phyloP scores from a whole-genome alignment of 2,329 filamentous ascomycete genomes.

The Chaetomium sp. region DNA sequence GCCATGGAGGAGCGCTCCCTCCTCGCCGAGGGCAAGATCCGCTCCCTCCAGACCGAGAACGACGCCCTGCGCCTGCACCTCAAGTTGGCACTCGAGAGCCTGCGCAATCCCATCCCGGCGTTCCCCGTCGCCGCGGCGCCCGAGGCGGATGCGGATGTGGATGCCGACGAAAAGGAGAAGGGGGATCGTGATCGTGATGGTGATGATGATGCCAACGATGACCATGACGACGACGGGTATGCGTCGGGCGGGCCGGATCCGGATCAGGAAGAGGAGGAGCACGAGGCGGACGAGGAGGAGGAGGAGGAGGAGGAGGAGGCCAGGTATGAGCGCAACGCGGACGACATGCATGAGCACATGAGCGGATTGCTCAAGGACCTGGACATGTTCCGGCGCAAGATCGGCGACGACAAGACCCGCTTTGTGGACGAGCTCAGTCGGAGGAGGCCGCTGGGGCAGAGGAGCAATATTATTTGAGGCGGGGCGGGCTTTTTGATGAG shows the following conservation, averaged over 20 bases:
- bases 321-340: conserved; percentile 53
- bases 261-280: conserved; percentile 37
- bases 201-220: conserved; percentile 28
- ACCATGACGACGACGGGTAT: conserved; percentile 49
- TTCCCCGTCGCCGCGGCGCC: conserved; percentile 34
- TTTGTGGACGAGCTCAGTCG: conserved; percentile 69
- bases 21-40: conserved; percentile 91
- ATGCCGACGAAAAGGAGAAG: conserved; percentile 32
- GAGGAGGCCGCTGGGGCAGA: conserved; percentile 51
- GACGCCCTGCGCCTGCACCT: conserved; percentile 86
- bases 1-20: conserved; percentile 94
- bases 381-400: conserved; percentile 78
- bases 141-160: conserved; percentile 29
- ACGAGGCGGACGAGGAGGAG: conserved; percentile 37
- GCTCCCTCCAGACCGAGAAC: conserved; percentile 84
- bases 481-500: neutral
- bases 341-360: conserved; percentile 81
- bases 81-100: conserved; percentile 78
- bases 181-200: conserved; percentile 8
- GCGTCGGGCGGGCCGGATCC: neutral
- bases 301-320: neutral
- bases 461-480: conserved; percentile 45
- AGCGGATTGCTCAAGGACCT: conserved; percentile 80
- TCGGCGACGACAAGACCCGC: conserved; percentile 76
- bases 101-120: conserved; percentile 85